Base-by-base conservation (phyloP, 2,329 filamentous ascomycete genomes). In the Acrodontium crateriforme region DNA sequence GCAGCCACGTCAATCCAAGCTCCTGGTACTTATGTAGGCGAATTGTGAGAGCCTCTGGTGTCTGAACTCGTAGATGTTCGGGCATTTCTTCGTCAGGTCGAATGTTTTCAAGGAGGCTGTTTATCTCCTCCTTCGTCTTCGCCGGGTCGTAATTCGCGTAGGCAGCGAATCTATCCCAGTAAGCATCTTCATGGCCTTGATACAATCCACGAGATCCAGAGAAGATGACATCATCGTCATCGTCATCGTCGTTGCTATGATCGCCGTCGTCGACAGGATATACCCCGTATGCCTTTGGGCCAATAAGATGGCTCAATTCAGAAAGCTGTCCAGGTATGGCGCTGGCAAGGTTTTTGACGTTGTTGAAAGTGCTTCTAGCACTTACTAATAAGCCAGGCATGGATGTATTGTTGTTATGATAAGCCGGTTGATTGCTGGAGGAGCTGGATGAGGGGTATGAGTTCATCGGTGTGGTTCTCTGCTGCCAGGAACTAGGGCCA, bases 11-110 rank as follows among this genome's bases (percentile, higher is more conserved):
- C 19, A 87, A 52, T 3, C 78, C 81, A 11, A 87, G 59, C 42
- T 80, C 75, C 47, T 94, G 85, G 44, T 93, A 84, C 24, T 77
- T 71, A 57, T 89, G 83, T 6, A 94, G 60, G 0, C 66, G 59
- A 32, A 71, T 73, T 33, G 63, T 71, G 45, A 93, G 67, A 1
- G 66, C 74, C 22, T 67, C 64, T 0, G 82, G 82, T 0, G 78
- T 83, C 14, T 69, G 69, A 32, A 78, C 71, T 10, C 76, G 67
- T 28, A 74, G 63, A 30, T 74, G 65, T 12, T 47, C 46, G 2
- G 53, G 54, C 22, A 58, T 48, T 6, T 59, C 54, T 44, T 72
- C 65, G 42, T 85, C 80, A 0, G 78, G 75, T 13, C 73, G 65
- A 37, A 85, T 84, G 35, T 81, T 82, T 24, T 73, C 63, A 8